Conservation (phyloP, 1,139 yeast species). For the Suhomyces bribrorum region DNA sequence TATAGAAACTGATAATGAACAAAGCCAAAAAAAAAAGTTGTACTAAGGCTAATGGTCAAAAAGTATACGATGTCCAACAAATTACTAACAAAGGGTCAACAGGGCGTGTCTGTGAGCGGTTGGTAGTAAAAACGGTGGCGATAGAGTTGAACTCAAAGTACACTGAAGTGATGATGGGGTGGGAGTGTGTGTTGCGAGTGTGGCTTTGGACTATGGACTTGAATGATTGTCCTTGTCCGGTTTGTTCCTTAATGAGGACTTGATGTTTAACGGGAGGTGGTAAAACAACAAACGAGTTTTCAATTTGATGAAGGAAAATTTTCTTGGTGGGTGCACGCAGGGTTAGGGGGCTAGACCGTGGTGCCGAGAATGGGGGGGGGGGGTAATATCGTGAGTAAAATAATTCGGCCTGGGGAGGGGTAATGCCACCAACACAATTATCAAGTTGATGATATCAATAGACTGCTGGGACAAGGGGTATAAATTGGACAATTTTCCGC, state of each 20-base stretch:
- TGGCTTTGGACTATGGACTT: conserved; percentile 4
- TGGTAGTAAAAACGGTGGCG: conserved; percentile 1
- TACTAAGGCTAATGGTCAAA: not conserved
- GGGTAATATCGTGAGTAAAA: not conserved
- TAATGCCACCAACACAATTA: conserved; percentile 1
- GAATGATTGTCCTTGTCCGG: conserved; percentile 6
- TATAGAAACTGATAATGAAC: conserved; percentile 1
- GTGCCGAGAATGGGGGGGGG: not conserved
- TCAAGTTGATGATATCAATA: no score
- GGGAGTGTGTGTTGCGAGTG: conserved; percentile 2
- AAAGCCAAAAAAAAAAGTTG: not conserved
- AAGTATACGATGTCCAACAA: conserved; percentile 6
- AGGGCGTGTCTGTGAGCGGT: conserved; percentile 9
- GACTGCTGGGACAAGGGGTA: no score
- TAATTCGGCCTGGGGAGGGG: not conserved
- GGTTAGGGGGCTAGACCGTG: conserved; percentile 9
- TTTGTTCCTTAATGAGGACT: conserved; percentile 8
- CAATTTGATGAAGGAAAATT: conserved; percentile 11
- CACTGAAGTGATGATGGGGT: not conserved
- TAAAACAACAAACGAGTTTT: conserved; percentile 14
- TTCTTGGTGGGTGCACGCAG: conserved; percentile 13
- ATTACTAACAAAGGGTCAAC: conserved; percentile 9
- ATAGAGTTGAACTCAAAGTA: not conserved
- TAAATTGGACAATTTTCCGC: no score
- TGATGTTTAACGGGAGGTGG: conserved; percentile 8